Percentiles rank a stretch among this genome's conserved stretches.
Evolutionary conservation across 805 yeast genomes (phyloP).

Genomic region (Tetrapisispora nanseiensis): DNA sequence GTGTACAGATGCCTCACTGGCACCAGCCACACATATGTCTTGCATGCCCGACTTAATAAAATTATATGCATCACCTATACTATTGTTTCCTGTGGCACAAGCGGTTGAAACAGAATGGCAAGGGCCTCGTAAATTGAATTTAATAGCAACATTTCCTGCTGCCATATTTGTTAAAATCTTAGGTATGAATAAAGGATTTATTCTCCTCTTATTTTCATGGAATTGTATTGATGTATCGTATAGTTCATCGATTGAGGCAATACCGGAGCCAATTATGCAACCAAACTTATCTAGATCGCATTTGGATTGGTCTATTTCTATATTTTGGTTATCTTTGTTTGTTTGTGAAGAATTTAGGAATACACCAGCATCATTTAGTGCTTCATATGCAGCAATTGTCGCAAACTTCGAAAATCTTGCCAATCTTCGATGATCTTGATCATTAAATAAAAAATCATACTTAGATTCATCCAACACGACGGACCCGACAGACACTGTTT

Average conservation of each 20-base stretch:
- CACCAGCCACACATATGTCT: slow-evolving; percentile 88
- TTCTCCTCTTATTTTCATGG: slow-evolving; percentile 24
- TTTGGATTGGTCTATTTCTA: slow-evolving; percentile 23
- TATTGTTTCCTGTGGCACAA: slow-evolving; percentile 91
- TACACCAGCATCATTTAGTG: slow-evolving; percentile 59
- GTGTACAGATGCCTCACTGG: slow-evolving; percentile 77
- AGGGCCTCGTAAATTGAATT: slow-evolving; percentile 71
- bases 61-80: slow-evolving; percentile 86
- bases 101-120: slow-evolving; percentile 87
- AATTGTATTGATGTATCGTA: slow-evolving; percentile 43
- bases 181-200: slow-evolving; percentile 84
- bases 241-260: slow-evolving; percentile 66
- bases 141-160: slow-evolving; percentile 79
- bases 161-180: slow-evolving; percentile 85
- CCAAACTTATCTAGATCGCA: slow-evolving; percentile 34
- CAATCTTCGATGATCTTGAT: slow-evolving; percentile 40
- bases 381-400: slow-evolving; percentile 65
- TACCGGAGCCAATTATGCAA: slow-evolving; percentile 86
- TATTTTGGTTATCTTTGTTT: slow-evolving; percentile 25
- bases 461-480: slow-evolving; percentile 33
- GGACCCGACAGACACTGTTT: slow-evolving; percentile 54
- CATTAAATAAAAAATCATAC: slow-evolving; percentile 29
- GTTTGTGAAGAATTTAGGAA: neutral
- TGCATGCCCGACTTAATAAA: slow-evolving; percentile 73
- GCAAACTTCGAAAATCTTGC: slow-evolving; percentile 75